Conservation (phyloP, 495 filamentous ascomycete genomes). For the Hypomontagnella submonticulosa region DNA sequence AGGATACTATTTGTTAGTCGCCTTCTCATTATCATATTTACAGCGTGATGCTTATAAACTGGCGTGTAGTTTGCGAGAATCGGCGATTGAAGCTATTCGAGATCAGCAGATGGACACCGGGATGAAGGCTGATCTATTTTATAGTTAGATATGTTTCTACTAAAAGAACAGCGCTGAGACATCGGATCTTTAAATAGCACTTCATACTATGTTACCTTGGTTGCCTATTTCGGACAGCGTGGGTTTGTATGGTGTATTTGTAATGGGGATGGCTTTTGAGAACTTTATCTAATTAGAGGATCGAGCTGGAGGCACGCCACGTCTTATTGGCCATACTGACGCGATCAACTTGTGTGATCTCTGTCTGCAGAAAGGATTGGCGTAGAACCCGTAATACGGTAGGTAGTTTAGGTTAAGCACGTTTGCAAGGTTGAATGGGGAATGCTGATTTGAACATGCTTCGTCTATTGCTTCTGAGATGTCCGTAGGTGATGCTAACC, state of each 20-base stretch:
- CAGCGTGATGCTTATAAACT: slow-evolving; percentile 3
- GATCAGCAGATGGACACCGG: slow-evolving; percentile 16
- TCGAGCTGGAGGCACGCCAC: neutral
- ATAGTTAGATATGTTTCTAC: slow-evolving; percentile 7
- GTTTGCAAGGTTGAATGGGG: too few relatives aligned
- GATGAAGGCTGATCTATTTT: slow-evolving; percentile 8
- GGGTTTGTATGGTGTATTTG: neutral
- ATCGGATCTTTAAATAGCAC: slow-evolving; percentile 18
- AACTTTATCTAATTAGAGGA: neutral
- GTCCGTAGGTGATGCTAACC: slow-evolving; percentile 19
- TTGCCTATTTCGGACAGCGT: neutral
- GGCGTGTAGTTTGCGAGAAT: neutral
- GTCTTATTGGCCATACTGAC: slow-evolving; percentile 15
- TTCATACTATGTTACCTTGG: neutral
- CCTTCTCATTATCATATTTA: neutral
- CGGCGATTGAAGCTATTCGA: neutral
- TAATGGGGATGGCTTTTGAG: neutral
- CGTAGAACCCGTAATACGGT: neutral
- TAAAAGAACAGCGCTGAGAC: neutral
- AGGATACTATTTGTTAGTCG: too few relatives aligned
- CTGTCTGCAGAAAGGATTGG: neutral
- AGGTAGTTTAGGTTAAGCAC: too few relatives aligned
- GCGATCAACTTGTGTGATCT: slow-evolving; percentile 6
- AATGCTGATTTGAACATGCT: too few relatives aligned
- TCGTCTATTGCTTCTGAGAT: too few relatives aligned